A percentile compares a stretch with the other conserved stretches of the same genome.
These are phyloP conservation scores for Rhinocladiella similis DNA, from an alignment of 2,329 filamentous ascomycete genomes.

Conservation along the genomic window DNA sequence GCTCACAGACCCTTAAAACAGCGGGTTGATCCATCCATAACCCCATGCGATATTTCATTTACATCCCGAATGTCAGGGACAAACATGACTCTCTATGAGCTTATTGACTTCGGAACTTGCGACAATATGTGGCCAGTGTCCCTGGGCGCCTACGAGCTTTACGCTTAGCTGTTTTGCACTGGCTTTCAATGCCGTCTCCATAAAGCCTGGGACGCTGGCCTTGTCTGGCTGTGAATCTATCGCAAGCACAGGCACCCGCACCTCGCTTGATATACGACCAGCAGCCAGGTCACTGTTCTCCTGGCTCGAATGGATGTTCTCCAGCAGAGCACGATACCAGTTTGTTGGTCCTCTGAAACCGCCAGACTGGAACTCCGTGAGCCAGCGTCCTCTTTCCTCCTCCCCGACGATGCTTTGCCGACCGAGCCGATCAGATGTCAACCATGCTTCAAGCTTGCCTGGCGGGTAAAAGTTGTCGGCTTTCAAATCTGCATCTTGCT, in stretches of 20 bases:
- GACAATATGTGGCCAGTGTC: constrained; percentile 25
- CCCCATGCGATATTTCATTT: too few relatives aligned
- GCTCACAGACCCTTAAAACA: too few relatives aligned
- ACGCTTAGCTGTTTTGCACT: constrained; percentile 25
- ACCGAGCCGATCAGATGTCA: constrained; percentile 25
- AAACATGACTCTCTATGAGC: not conserved
- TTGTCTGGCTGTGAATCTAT: constrained; percentile 19
- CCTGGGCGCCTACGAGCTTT: constrained; percentile 19
- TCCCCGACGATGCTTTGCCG: constrained; percentile 22
- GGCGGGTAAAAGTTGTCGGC: constrained; percentile 26
- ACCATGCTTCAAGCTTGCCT: constrained; percentile 29
- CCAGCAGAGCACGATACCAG: constrained; percentile 30
- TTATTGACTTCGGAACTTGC: constrained; percentile 1
- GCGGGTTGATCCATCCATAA: too few relatives aligned
- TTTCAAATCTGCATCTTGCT: constrained; percentile 26
- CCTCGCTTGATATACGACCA: not conserved
- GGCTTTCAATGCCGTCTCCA: constrained; percentile 19
- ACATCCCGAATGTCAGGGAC: too few relatives aligned
- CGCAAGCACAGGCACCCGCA: constrained; percentile 28
- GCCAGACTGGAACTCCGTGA: constrained; percentile 4
- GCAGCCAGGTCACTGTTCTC: constrained; percentile 22
- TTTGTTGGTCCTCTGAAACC: constrained; percentile 26
- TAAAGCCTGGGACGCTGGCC: constrained; percentile 9
- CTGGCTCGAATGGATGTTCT: constrained; percentile 30
- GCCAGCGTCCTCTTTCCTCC: not conserved